Percentiles rank a stretch among this genome's conserved stretches.
phyloP scores from a whole-genome alignment of 2,329 filamentous ascomycete species.

The Colletotrichum tropicicola region DNA sequence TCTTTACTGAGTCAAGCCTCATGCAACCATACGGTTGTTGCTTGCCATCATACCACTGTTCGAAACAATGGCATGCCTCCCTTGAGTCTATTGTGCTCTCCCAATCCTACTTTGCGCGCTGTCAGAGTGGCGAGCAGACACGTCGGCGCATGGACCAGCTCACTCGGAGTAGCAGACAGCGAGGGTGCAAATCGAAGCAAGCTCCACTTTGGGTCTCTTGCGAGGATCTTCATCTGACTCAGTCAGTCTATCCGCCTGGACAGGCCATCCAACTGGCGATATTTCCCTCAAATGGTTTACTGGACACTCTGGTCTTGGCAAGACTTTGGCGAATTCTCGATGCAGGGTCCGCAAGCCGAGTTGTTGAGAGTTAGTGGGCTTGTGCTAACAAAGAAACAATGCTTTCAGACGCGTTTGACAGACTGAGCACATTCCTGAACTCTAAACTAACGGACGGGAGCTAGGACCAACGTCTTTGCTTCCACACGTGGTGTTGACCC shows the following conservation, averaged over 20 bases:
- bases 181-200: neutral
- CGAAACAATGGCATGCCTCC: neutral
- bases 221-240: neutral
- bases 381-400: neutral
- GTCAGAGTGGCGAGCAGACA: neutral
- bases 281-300: neutral
- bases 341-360: neutral
- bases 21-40: neutral
- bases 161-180: neutral
- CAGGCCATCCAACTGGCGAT: neutral
- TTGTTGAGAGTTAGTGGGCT: neutral
- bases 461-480: neutral
- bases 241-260: neutral
- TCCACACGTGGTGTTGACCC: constrained; percentile 2
- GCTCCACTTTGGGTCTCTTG: constrained; percentile 4
- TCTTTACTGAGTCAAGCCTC: neutral
- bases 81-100: neutral
- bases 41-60: neutral
- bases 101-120: neutral
- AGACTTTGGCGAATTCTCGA: too few relatives aligned
- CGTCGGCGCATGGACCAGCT: neutral
- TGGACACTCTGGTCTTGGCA: too few relatives aligned
- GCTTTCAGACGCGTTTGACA: neutral
- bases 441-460: constrained; percentile 1
- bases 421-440: constrained; percentile 18